These are phyloP conservation scores for Trichoderma sp. DNA, from an alignment of 2,329 filamentous ascomycete species.

Conservation along the genomic window DNA sequence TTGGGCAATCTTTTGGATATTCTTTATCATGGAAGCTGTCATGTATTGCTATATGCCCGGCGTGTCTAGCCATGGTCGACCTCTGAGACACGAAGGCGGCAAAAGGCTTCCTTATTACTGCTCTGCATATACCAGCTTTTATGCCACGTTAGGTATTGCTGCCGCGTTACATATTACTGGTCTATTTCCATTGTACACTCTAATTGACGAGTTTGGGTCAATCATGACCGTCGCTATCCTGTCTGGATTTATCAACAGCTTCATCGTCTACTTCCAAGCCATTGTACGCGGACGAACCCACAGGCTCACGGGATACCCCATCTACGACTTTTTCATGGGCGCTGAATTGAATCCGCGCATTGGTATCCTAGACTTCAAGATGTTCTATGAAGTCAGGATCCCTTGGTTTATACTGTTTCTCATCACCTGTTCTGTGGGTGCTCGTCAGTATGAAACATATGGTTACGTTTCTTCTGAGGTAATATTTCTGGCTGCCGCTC, in stretches of 20 bases:
- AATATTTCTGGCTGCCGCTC: constrained; percentile 78
- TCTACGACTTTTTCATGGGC: constrained; percentile 92
- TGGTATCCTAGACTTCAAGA: constrained; percentile 82
- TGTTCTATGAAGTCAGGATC: constrained; percentile 91
- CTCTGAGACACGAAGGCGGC: constrained; percentile 75
- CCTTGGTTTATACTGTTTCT: constrained; percentile 90
- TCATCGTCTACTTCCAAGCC: constrained; percentile 84
- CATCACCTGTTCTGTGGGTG: constrained; percentile 70
- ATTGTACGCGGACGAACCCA: constrained; percentile 77
- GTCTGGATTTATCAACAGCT: constrained; percentile 79
- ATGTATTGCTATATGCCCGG: constrained; percentile 86
- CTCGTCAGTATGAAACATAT: constrained; percentile 78
- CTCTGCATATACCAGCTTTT: constrained; percentile 84
- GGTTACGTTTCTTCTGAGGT: constrained; percentile 87
- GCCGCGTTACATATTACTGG: constrained; percentile 74
- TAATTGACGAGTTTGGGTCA: constrained; percentile 93
- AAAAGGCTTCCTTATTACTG: constrained; percentile 93
- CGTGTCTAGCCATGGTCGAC: constrained; percentile 83
- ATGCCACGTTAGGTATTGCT: constrained; percentile 73
- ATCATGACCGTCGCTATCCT: constrained; percentile 90
- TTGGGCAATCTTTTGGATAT: constrained; percentile 93
- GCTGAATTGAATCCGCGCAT: constrained; percentile 78
- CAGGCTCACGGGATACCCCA: constrained; percentile 83
- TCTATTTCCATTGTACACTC: constrained; percentile 82
- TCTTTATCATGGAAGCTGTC: constrained; percentile 78